Conservation (phyloP, 2,329 filamentous ascomycete genomes). For the Lecanicillium sp. region DNA sequence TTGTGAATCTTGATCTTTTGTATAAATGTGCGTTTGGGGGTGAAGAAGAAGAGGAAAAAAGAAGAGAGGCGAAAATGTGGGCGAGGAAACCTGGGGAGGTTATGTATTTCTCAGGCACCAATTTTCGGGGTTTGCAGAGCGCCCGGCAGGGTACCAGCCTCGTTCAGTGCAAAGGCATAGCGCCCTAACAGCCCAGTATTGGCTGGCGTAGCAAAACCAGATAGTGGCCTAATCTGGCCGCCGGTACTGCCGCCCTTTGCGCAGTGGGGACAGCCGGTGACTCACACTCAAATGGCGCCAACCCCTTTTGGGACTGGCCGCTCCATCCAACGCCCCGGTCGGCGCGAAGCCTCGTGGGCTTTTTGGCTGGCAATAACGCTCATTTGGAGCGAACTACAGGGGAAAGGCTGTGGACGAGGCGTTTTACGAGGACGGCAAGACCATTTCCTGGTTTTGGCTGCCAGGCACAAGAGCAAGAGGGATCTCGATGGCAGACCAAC, state of each 20-base stretch:
- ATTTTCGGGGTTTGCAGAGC: constrained; percentile 15
- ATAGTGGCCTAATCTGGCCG: background rate
- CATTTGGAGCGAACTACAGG: too few relatives aligned
- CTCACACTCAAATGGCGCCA: constrained; percentile 6
- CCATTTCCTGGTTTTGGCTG: too few relatives aligned
- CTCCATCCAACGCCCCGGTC: background rate
- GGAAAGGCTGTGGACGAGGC: too few relatives aligned
- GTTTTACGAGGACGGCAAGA: too few relatives aligned
- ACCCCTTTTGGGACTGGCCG: constrained; percentile 4
- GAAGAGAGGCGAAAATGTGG: constrained; percentile 12
- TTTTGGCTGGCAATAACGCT: too few relatives aligned
- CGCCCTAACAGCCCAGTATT: background rate
- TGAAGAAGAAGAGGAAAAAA: constrained; percentile 26
- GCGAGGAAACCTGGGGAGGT: constrained; percentile 19
- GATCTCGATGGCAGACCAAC: too few relatives aligned
- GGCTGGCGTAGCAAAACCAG: background rate
- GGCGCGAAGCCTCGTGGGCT: background rate
- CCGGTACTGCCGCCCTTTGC: constrained; percentile 1
- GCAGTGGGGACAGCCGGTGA: constrained; percentile 7
- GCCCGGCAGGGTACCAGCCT: constrained; percentile 11
- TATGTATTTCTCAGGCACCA: constrained; percentile 43
- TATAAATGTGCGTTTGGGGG: constrained; percentile 22
- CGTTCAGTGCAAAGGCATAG: background rate
- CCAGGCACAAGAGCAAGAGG: too few relatives aligned
- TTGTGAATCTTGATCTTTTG: constrained; percentile 24